Base-by-base conservation (phyloP, 139 green algal species). In the Tetradesmus lagerheimii region DNA sequence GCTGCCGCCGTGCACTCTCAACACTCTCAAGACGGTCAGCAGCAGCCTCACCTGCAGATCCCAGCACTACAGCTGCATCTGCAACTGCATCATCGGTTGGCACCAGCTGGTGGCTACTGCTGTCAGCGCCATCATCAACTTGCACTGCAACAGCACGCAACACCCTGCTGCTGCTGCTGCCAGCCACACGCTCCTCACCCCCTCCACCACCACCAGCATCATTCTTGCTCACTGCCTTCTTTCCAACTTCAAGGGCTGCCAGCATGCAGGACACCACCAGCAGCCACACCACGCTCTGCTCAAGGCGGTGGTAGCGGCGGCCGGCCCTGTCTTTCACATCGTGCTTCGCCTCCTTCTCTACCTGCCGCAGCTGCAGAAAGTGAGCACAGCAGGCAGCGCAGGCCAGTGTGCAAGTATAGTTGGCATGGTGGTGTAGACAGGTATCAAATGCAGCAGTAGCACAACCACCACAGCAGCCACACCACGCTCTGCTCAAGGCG, bases 281-380 rank as follows among this genome's bases (percentile, higher is more conserved):
- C 27, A 88, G 38, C 27, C 20, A 31, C 6, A 88, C 25, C 18
- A 88, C 64, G 34, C 64, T 81, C 50, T 88, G 83, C 27, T 88
- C 64, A 2, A 80, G 62, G 1, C 41, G 43, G 27, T 66, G 12
- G 37, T 80, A 80, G n/a, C 71, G 71, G 6, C 83, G 25, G 27
- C 64, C 83, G 41, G 43, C 38, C 18, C 83, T 41, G 37, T 80
- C 37, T 9, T 88, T 88, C 8, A 88, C 83, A 31, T 88, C 83
- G 29, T 88, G 64, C 83, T 88, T 88, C 0, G 83, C 83, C 31
- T 88, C 83, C 27, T 80, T 27, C 18, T 88, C 83, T 2, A 88
- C 83, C 23, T 80, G 62, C 0, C 37, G 83, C 64, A 88, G 71
- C 83, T 88, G 83, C 64, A 81, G 11, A 80, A 18, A 82, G 8